These are phyloP conservation scores for Cutaneotrichosporon cutaneum DNA, from an alignment of 1,284 basidiomycete genomes.

Conservation along the genomic window DNA sequence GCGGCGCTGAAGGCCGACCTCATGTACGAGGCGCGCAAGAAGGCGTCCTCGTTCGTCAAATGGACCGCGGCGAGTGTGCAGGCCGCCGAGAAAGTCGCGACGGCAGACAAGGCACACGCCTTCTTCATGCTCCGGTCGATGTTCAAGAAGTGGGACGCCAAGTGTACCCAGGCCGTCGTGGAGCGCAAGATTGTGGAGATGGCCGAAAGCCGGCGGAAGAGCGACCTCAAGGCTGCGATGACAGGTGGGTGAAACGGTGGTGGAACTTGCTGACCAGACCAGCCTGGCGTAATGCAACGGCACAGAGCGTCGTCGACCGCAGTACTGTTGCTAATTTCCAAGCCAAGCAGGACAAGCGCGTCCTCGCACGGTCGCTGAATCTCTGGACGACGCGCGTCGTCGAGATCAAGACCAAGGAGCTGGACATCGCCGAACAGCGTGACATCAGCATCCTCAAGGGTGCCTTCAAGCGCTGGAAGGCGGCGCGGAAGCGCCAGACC, in stretches of 20 bases:
- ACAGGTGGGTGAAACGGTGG: background rate
- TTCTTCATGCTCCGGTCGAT: conserved; percentile 40
- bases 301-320: conserved; percentile 19
- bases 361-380: conserved; percentile 22
- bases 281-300: conserved; percentile 21
- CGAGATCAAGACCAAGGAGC: conserved; percentile 44
- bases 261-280: conserved; percentile 4
- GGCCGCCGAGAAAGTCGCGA: conserved; percentile 23
- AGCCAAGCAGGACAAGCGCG: conserved; percentile 21
- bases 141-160: conserved; percentile 33
- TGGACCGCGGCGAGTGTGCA: conserved; percentile 29
- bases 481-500: conserved; percentile 13
- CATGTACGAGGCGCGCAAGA: conserved; percentile 24
- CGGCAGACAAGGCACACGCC: conserved; percentile 40
- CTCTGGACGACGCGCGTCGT: conserved; percentile 43
- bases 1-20: conserved; percentile 31
- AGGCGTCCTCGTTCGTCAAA: conserved; percentile 22
- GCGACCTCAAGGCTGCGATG: conserved; percentile 3
- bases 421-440: conserved; percentile 35
- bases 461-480: conserved; percentile 29
- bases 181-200: conserved; percentile 25
- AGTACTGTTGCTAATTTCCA: conserved; percentile 22
- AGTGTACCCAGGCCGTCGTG: conserved; percentile 11
- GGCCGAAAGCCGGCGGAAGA: conserved; percentile 16
- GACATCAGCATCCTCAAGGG: conserved; percentile 20